Base-by-base conservation (phyloP, 306 rosid genomes). In the Vigna trinervia region DNA sequence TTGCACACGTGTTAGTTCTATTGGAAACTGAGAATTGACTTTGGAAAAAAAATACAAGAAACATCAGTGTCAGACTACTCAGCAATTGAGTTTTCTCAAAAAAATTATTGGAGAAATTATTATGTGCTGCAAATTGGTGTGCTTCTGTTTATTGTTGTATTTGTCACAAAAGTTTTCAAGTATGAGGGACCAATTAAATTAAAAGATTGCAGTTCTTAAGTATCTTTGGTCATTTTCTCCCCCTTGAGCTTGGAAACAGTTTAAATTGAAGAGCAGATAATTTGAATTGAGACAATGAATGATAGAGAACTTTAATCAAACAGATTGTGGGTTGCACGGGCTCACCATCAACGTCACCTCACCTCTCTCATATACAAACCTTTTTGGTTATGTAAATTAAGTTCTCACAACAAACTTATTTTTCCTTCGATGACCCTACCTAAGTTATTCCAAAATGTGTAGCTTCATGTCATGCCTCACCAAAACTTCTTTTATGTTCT, bases 1-100 rank as follows among this genome's bases (percentile, higher is more conserved):
- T 79, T 72, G 83, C 83, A 76, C 85, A 82, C 83, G 88, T 82
- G 85, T 87, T 76, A 51, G 81, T 73, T 61, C 9, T 67, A 41
- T 46, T 59, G 69, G 84, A 62, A 51, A 66, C n/a, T 45, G 54
- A 68, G 62, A 72, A 79, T 84, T 87, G 87, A 84, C 87, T 87
- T 82, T 87, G 30, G 80, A 73, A 48, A 58, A 73, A 57, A 53
- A 53, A 78, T 81, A 64, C 71, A 65, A 74, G 72, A 67, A 70
- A 81, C 81, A 66, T 81, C 86, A 85, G 50, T 65, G 75, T 85
- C 86, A 78, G 30, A 56, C 19, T 78, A 67, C 15, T 66, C 28
- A 61, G 36, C 69, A 22, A 48, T 43, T 63, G 30, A 64, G 63
- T 68, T 81, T 73, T 47, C n/a, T 69, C 20, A 6, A 30, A 39